Conservation (phyloP, 257 asterid species). For the Mentha longifolia region DNA sequence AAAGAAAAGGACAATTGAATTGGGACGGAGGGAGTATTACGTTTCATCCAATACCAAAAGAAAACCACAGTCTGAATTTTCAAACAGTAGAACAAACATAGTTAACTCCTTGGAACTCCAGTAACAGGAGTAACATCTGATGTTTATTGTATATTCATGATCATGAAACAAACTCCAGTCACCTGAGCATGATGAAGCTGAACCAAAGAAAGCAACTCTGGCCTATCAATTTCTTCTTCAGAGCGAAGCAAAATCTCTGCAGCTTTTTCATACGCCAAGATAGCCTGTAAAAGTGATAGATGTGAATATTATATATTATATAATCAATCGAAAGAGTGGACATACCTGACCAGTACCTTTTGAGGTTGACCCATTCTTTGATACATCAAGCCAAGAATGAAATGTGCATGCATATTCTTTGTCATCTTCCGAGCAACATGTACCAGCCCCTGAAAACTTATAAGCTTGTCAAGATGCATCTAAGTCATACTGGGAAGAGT, state of each 20-base stretch:
- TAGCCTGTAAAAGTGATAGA: constrained; percentile 60
- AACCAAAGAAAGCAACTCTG: constrained; percentile 89
- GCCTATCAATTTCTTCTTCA: constrained; percentile 95
- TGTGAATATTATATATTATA: constrained; percentile 29
- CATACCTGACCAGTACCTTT: constrained; percentile 62
- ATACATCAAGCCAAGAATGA: constrained; percentile 93
- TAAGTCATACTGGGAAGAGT: constrained; percentile 18
- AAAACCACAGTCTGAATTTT: constrained; percentile 45
- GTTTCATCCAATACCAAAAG: neutral
- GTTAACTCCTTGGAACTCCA: constrained; percentile 7
- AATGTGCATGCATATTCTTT: constrained; percentile 95
- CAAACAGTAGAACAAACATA: constrained; percentile 47
- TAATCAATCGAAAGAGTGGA: constrained; percentile 25
- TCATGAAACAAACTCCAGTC: constrained; percentile 19
- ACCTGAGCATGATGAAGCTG: constrained; percentile 99
- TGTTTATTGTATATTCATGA: constrained; percentile 14
- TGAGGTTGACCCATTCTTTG: constrained; percentile 98
- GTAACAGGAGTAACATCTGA: neutral
- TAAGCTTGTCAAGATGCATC: constrained; percentile 29
- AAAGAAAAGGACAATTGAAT: too few relatives aligned
- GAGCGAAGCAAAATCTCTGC: constrained; percentile 89
- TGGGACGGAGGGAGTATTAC: too few relatives aligned
- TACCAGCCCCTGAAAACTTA: constrained; percentile 70
- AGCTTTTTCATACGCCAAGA: constrained; percentile 86
- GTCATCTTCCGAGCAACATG: constrained; percentile 99